Conservation (phyloP, 2,329 filamentous ascomycete genomes). For the Helicocarpus griseus region DNA sequence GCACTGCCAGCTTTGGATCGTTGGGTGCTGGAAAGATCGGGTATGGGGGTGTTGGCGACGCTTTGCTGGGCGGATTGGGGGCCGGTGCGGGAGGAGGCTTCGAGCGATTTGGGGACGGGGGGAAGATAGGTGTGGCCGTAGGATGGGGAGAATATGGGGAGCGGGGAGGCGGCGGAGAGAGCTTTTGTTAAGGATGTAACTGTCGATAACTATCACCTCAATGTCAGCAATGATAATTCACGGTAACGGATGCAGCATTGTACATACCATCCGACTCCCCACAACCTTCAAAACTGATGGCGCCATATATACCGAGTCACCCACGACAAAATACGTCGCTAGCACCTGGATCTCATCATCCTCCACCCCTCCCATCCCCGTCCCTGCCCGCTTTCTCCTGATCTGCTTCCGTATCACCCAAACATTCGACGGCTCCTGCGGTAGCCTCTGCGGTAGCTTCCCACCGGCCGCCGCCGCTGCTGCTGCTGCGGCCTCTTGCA, state of each 20-base stretch:
- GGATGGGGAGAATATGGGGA: constrained; percentile 50
- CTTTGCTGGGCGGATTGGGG: constrained; percentile 32
- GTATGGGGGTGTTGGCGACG: constrained; percentile 41
- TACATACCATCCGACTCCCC: constrained; percentile 43
- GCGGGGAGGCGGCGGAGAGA: constrained; percentile 42
- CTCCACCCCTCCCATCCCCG: constrained; percentile 8
- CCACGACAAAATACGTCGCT: constrained; percentile 52
- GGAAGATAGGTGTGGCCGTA: constrained; percentile 52
- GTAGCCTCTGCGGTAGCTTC: constrained; percentile 17
- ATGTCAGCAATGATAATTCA: neutral
- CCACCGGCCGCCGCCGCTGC: constrained; percentile 14
- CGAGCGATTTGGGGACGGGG: constrained; percentile 33
- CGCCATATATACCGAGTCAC: constrained; percentile 52
- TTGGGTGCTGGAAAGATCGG: constrained; percentile 18
- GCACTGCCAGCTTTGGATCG: constrained; percentile 22
- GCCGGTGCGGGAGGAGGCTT: constrained; percentile 24
- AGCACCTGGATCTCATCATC: constrained; percentile 44
- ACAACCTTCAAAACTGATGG: constrained; percentile 51
- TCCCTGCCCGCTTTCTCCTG: constrained; percentile 34
- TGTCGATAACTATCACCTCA: constrained; percentile 40
- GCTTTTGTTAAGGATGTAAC: constrained; percentile 48
- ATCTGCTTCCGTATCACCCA: constrained; percentile 55
- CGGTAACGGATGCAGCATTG: constrained; percentile 9
- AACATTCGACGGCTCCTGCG: constrained; percentile 40
- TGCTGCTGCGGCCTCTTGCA: constrained; percentile 34